Conservation (phyloP, 768 basidiomycete species). For the Suillus tomentosus region DNA sequence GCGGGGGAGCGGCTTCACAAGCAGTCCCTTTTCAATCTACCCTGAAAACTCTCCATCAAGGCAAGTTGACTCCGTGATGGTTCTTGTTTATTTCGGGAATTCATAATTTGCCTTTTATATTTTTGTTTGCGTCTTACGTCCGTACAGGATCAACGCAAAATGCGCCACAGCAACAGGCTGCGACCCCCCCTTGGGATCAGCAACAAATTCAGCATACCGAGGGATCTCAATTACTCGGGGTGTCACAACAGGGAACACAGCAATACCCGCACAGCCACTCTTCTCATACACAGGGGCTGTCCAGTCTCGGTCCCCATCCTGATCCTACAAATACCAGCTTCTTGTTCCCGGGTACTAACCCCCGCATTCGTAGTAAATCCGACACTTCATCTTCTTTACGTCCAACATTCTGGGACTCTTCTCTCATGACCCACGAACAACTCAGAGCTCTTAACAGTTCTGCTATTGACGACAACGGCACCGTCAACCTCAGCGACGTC, state of each 20-base stretch:
- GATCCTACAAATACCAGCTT: conserved; percentile 41
- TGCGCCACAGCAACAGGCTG: conserved; percentile 34
- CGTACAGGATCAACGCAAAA: conserved; percentile 34
- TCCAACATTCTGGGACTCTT: conserved; percentile 52
- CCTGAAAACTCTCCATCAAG: conserved; percentile 53
- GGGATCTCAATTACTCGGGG: conserved; percentile 31
- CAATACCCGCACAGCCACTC: conserved; percentile 36
- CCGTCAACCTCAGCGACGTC: conserved; percentile 33
- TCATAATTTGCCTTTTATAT: conserved; percentile 31
- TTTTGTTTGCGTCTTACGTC: conserved; percentile 27
- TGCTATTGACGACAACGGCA: conserved; percentile 40
- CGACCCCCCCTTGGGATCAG: conserved; percentile 38
- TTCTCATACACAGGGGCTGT: conserved; percentile 38
- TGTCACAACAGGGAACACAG: conserved; percentile 32
- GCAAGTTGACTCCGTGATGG: conserved; percentile 42
- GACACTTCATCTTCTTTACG: conserved; percentile 54
- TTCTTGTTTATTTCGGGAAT: conserved; percentile 35
- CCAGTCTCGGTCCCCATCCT: conserved; percentile 33
- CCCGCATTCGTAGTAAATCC: conserved; percentile 58
- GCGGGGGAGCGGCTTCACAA: conserved; percentile 51
- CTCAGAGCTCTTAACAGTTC: conserved; percentile 36
- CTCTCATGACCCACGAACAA: conserved; percentile 40
- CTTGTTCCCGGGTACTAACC: conserved; percentile 39
- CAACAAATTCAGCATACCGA: conserved; percentile 39
- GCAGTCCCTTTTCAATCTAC: conserved; percentile 54